A percentile compares a stretch with the other conserved stretches of the same genome.
Conservation (phyloP, 257 asterid species). For the Solanum paucissectum region DNA sequence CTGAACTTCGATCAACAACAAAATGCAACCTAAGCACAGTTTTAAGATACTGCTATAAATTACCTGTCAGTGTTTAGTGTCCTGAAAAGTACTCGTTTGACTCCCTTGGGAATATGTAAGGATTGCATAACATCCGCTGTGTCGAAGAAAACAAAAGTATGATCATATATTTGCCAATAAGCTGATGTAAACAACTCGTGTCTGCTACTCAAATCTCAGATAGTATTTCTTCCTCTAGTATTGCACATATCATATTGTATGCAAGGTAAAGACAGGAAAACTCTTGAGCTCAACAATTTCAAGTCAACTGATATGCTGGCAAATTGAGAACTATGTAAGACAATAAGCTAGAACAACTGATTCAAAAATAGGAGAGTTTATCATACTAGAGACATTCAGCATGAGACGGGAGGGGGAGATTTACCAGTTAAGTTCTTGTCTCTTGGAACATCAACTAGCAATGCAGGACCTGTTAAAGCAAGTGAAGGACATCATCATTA, state of each 20-base stretch:
- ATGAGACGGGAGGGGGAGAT: background rate
- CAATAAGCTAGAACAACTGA: background rate
- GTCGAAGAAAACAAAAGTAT: background rate
- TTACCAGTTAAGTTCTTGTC: slow-evolving; percentile 83
- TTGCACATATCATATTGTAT: background rate
- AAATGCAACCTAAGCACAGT: background rate
- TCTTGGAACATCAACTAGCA: slow-evolving; percentile 88
- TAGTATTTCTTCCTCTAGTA: background rate
- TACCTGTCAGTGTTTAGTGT: slow-evolving; percentile 96
- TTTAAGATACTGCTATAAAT: background rate
- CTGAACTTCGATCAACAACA: background rate
- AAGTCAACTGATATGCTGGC: background rate
- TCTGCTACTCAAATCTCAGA: background rate
- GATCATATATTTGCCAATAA: background rate
- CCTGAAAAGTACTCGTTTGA: slow-evolving; percentile 82
- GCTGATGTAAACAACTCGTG: background rate
- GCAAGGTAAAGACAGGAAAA: background rate
- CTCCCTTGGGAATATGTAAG: slow-evolving; percentile 79
- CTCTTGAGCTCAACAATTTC: background rate
- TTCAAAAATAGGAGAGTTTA: background rate
- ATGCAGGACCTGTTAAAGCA: slow-evolving; percentile 59
- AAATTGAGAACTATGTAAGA: background rate
- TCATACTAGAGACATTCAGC: background rate
- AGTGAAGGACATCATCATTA: background rate
- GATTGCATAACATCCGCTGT: slow-evolving; percentile 92